Base-by-base conservation (phyloP, 140 eudicot species). In the Anethum foeniculum region DNA sequence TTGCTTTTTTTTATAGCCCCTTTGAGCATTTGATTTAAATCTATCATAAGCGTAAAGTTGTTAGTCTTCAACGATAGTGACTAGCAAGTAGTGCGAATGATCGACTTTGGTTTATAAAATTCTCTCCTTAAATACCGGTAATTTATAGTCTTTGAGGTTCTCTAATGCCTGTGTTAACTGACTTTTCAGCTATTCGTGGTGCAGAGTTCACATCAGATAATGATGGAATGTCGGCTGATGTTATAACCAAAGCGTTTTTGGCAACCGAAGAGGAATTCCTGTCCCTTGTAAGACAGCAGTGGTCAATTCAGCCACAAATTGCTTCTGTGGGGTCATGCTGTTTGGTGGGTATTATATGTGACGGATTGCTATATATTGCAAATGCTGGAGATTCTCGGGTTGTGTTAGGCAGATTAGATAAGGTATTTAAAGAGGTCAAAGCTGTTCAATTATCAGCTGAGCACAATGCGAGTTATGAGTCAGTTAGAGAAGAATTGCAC, bases 311-410 rank as follows among this genome's bases (percentile, higher is more conserved):
- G 75, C 96, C 96, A 10, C 87, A 80, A 76, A 85, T 92, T 65
- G 97, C 96, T 11, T 84, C 93, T 39, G 96, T 92, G 41, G 97
- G 97, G 27, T 84, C 97, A 2, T 92, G 97, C 64, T 90, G 97
- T 83, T 87, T 92, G 86, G 91, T 82, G 76, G 93, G 97, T 54
- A 67, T 90, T 6, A 72, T 92, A 82, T 92, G 97, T 79, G 68
- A 82, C 75, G 97, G 97, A 52, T n/a, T 80, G 48, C 72, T 92
- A 54, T 92, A 92, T 85, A 69, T 87, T 71, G 97, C 97, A 71
- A 92, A 92, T 84, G 91, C 91, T 62, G 97, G 97, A 15, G 97
- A 92, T 80, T 92, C 97, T 7, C 86, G 96, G 36, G 97, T 83
- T 44, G 96, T 92, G 4, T 75, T 92, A 47, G 97, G 90, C 56